phyloP scores from a whole-genome alignment of 495 filamentous ascomycete genomes.

The Penicillium antarcticum region DNA sequence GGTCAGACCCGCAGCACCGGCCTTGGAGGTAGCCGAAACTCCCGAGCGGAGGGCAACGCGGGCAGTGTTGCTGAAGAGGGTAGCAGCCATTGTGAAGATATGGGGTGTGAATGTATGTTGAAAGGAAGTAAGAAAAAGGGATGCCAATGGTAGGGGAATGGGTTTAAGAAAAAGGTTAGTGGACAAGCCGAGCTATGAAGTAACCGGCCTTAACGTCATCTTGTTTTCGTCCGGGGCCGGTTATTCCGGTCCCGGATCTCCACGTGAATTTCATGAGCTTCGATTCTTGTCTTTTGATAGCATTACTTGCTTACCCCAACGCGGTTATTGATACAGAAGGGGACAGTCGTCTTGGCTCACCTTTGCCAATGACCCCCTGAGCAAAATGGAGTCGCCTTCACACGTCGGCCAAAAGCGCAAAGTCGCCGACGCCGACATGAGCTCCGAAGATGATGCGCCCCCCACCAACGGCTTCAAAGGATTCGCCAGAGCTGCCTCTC shows the following conservation, averaged over 20 bases:
- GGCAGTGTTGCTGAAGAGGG: constrained; percentile 49
- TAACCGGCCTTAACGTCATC: constrained; percentile 33
- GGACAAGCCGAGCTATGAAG: constrained; percentile 21
- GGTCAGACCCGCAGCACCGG: constrained; percentile 63
- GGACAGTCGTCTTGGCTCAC: neutral
- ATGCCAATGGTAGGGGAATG: constrained; percentile 5
- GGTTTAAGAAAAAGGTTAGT: constrained; percentile 7
- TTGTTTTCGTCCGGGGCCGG: constrained; percentile 19
- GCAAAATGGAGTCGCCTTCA: constrained; percentile 33
- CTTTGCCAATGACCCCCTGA: neutral
- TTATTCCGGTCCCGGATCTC: constrained; percentile 17
- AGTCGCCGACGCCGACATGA: constrained; percentile 39
- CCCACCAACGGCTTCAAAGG: constrained; percentile 34
- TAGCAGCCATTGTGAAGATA: constrained; percentile 48
- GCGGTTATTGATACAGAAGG: neutral
- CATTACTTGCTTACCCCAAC: neutral
- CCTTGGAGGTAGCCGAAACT: constrained; percentile 45
- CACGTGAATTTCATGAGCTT: constrained; percentile 25
- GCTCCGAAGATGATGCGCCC: constrained; percentile 39
- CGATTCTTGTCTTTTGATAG: neutral
- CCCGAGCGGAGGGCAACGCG: constrained; percentile 54
- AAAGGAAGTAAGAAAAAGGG: neutral
- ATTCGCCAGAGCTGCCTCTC: constrained; percentile 35
- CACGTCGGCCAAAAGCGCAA: constrained; percentile 43
- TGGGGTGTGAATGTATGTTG: neutral